Base-by-base conservation (phyloP, 345 rosid genomes). In the Brassica juncea region DNA sequence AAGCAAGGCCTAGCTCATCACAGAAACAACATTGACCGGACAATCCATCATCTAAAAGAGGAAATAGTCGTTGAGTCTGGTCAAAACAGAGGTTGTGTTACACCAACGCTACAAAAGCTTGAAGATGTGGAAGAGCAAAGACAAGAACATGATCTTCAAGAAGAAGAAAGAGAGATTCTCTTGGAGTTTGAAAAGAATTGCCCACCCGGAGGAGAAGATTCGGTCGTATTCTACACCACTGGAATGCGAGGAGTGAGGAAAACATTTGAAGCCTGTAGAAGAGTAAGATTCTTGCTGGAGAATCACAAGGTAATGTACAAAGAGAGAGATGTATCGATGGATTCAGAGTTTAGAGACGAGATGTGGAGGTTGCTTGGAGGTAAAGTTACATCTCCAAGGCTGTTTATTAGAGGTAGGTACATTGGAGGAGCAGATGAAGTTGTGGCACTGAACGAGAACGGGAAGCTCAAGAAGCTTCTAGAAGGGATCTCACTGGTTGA, bases 341-440 rank as follows among this genome's bases (percentile, higher is more conserved):
- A 91, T 82, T 27, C 81, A 77, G 96, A 86, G 74, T 93, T 74
- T 84, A 84, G 94, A 83, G 98, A 90, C 30, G 94, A 91, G 79
- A 79, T 91, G 59, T 90, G 96, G 97, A 84, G 84, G 69, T 55
- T 87, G 19, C 62, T 88, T 44, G 91, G 86, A 0, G 82, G 75
- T 9, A 87, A 86, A 78, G 92, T 82, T 47, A 76, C 88, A 21
- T 92, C 96, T 25, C 98, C 99, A 3, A 88, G 84, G 84, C 85
- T 95, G 60, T 95, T 95, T 81, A 74, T 95, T 6, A 88, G 68
- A 66, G 99, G 97, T 57, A 90, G 86, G 77, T 88, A 84, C 82
- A 82, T 95, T n/a, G 99, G 99, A 35, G 97, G 97, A 80, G 96
- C 96, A 9, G 94, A 91, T 23, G 90, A 91, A 84, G 96, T 90